These are phyloP conservation scores for Copromyces sp. DNA, from an alignment of 495 filamentous ascomycete genomes.

Conservation along the genomic window DNA sequence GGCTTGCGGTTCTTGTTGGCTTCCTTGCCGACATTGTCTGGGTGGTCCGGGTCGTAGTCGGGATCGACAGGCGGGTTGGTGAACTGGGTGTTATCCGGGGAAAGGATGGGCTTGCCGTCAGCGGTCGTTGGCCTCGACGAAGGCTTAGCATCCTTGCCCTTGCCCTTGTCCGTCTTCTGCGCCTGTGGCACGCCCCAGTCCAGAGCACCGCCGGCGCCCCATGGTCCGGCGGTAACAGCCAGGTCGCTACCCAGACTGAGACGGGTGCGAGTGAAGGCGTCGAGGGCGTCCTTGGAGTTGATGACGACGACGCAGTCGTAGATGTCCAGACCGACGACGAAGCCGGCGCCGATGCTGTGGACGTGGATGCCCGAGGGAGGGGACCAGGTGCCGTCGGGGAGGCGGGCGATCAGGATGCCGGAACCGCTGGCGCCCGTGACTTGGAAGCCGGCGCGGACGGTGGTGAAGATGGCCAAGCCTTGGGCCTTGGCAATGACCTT, in stretches of 20 bases:
- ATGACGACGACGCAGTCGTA: slow-evolving; percentile 81
- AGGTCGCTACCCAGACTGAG: slow-evolving; percentile 68
- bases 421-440: slow-evolving; percentile 67
- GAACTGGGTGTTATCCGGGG: slow-evolving; percentile 14
- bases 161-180: slow-evolving; percentile 2
- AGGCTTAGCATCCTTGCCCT: slow-evolving; percentile 3
- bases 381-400: slow-evolving; percentile 64
- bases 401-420: slow-evolving; percentile 60
- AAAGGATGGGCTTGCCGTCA: slow-evolving; percentile 2
- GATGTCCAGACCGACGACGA: slow-evolving; percentile 70
- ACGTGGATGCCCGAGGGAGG: slow-evolving; percentile 67
- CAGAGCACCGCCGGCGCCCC: slow-evolving; percentile 58
- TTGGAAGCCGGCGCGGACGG: slow-evolving; percentile 72
- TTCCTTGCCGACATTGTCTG: not conserved
- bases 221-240: slow-evolving; percentile 62
- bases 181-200: slow-evolving; percentile 34
- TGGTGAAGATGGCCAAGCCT: slow-evolving; percentile 74
- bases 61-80: not conserved
- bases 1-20: slow-evolving; percentile 11
- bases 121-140: not conserved
- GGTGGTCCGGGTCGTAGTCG: not conserved
- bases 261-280: slow-evolving; percentile 61
- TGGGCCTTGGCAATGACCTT: slow-evolving; percentile 65
- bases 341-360: slow-evolving; percentile 65
- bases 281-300: slow-evolving; percentile 61